phyloP scores from a whole-genome alignment of 23 red algal genomes.

The Gracilariopsis chorda region DNA sequence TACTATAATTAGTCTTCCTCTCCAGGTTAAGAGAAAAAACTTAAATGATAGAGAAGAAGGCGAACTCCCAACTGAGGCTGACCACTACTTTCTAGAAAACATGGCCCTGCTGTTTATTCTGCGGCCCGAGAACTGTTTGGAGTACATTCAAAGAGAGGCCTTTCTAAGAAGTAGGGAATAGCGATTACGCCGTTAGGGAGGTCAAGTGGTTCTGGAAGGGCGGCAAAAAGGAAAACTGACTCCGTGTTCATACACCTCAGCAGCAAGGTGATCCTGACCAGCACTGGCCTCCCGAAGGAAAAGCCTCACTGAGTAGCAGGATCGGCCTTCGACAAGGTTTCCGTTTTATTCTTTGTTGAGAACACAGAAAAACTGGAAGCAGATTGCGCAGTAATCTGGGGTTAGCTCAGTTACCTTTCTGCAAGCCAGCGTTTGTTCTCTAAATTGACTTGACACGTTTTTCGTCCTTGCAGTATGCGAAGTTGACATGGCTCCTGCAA shows the following conservation, averaged over 20 bases:
- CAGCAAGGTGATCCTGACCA: too few species aligned
- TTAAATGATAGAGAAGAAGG: conserved; percentile 52
- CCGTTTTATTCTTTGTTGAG: too few species aligned
- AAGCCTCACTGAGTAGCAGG: too few species aligned
- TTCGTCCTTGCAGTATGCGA: too few species aligned
- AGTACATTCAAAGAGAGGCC: not conserved
- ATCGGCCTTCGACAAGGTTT: too few species aligned
- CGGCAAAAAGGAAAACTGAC: not conserved
- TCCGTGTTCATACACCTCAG: not conserved
- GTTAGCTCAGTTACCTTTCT: too few species aligned
- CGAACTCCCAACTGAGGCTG: conserved; percentile 43
- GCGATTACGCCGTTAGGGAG: not conserved
- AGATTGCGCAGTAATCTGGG: too few species aligned
- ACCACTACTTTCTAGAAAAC: conserved; percentile 15
- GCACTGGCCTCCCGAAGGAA: too few species aligned
- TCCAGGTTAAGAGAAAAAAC: conserved; percentile 33
- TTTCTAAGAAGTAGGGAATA: not conserved
- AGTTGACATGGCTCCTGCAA: too few species aligned
- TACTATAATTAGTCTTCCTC: conserved; percentile 33
- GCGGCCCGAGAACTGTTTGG: not conserved
- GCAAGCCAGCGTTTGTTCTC: too few species aligned
- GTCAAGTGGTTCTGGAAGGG: not conserved
- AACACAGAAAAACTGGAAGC: too few species aligned
- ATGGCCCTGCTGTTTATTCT: not conserved
- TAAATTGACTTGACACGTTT: too few species aligned